A percentile compares a stretch with the other conserved stretches of the same genome.
Evolutionary conservation across 139 green algal species (phyloP).

Genomic region (Mychonastes homosphaera): DNA sequence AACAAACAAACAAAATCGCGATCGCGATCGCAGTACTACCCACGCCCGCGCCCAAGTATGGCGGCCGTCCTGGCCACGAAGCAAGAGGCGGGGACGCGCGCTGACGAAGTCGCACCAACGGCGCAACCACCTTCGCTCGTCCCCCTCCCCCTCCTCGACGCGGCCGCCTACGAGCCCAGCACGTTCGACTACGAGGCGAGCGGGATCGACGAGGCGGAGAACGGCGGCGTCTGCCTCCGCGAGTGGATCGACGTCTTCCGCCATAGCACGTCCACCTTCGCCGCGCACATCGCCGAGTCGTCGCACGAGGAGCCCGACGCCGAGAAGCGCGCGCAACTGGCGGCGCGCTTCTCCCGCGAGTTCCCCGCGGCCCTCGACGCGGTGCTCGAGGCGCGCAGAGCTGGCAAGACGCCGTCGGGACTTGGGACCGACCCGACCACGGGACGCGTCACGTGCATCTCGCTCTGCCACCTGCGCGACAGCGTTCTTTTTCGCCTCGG

Average conservation of each 20-base stretch:
- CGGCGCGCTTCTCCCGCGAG: not conserved
- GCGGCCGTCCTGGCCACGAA: slow-evolving; percentile 7
- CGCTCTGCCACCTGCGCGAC: not conserved
- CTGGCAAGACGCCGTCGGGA: slow-evolving; percentile 25
- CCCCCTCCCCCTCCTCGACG: slow-evolving; percentile 4
- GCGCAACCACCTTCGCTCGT: slow-evolving; percentile 1
- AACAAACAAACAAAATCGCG: too few species aligned
- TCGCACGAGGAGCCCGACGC: not conserved
- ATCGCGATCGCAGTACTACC: not conserved
- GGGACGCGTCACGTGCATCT: too few species aligned
- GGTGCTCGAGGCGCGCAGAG: slow-evolving; percentile 59
- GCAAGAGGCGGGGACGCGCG: slow-evolving; percentile 16
- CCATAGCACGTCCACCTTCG: slow-evolving; percentile 43
- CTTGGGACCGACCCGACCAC: too few species aligned
- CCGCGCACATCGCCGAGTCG: slow-evolving; percentile 1
- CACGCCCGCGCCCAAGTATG: not conserved
- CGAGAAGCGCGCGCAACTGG: not conserved
- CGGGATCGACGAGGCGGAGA: not conserved
- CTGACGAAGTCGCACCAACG: not conserved
- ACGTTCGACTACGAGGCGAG: slow-evolving; percentile 5
- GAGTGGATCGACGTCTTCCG: slow-evolving; percentile 61
- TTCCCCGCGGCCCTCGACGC: slow-evolving; percentile 40
- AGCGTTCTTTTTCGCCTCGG: not conserved
- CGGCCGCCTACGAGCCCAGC: not conserved
- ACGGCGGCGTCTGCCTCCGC: not conserved